Conservation (phyloP, 345 rosid genomes). For the Murraya paniculata region DNA sequence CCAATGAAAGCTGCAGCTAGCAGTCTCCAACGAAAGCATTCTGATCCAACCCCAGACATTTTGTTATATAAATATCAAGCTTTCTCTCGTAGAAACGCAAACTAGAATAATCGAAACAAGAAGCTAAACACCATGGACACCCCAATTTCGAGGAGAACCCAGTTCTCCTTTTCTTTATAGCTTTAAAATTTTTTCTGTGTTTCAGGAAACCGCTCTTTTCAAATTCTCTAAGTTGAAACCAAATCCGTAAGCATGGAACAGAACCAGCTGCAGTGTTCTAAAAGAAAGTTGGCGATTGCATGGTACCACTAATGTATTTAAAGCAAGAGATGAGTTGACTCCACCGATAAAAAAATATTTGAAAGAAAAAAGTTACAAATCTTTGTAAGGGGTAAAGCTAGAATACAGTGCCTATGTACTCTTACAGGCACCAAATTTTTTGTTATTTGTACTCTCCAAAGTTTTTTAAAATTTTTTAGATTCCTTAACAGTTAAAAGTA, state of each 20-base stretch:
- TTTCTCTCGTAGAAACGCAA: not conserved
- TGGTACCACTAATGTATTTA: not conserved
- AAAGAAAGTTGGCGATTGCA: not conserved
- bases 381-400: too few relatives aligned
- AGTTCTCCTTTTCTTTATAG: not conserved
- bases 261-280: not conserved
- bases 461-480: too few relatives aligned
- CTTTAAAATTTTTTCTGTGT: not conserved
- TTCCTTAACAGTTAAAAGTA: too few relatives aligned
- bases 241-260: slow-evolving; percentile 16
- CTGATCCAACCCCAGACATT: slow-evolving; percentile 12
- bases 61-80: not conserved
- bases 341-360: too few relatives aligned
- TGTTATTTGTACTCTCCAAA: too few relatives aligned
- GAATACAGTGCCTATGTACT: too few relatives aligned
- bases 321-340: not conserved
- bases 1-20: slow-evolving; percentile 13
- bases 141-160: not conserved
- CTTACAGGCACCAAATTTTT: too few relatives aligned
- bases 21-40: slow-evolving; percentile 12
- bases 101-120: not conserved
- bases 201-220: not conserved
- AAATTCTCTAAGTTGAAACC: not conserved
- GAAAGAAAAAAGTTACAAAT: too few relatives aligned
- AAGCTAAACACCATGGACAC: not conserved